phyloP scores from a whole-genome alignment of 495 filamentous ascomycete genomes.

The Penicillium angulare region DNA sequence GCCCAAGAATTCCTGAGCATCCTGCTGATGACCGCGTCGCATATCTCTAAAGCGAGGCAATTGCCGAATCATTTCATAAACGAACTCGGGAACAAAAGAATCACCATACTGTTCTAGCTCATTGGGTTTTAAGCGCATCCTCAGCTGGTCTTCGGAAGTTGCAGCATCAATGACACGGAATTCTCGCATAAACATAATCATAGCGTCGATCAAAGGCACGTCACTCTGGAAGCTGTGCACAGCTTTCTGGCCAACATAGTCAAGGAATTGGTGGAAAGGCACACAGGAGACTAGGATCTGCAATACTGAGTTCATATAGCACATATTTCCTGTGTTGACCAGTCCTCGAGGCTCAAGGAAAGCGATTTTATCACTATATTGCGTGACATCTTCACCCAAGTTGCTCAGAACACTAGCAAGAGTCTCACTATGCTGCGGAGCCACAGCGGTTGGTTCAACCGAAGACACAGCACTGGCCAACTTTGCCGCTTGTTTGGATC shows the following conservation, averaged over 20 bases:
- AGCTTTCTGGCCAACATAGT: slow-evolving; percentile 78
- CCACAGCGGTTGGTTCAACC: slow-evolving; percentile 45
- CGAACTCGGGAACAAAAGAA: slow-evolving; percentile 88
- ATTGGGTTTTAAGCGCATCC: slow-evolving; percentile 67
- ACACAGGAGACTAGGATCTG: slow-evolving; percentile 91
- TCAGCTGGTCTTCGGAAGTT: slow-evolving; percentile 68
- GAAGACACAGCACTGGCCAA: slow-evolving; percentile 23
- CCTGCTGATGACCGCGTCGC: slow-evolving; percentile 94
- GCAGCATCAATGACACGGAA: slow-evolving; percentile 83
- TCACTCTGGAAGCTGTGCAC: slow-evolving; percentile 92
- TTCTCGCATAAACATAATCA: slow-evolving; percentile 96
- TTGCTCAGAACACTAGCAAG: slow-evolving; percentile 69
- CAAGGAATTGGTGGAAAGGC: slow-evolving; percentile 92
- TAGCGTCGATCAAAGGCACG: slow-evolving; percentile 88
- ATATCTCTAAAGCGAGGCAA: slow-evolving; percentile 88
- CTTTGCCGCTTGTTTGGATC: slow-evolving; percentile 44
- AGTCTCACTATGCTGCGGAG: slow-evolving; percentile 56
- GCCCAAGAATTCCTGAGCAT: slow-evolving; percentile 95
- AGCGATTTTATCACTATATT: slow-evolving; percentile 60
- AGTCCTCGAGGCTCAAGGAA: slow-evolving; percentile 94
- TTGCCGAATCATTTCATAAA: slow-evolving; percentile 87
- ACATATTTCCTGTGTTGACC: slow-evolving; percentile 98
- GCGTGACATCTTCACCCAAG: slow-evolving; percentile 58
- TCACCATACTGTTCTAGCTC: slow-evolving; percentile 92
- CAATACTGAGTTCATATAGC: slow-evolving; percentile 99